Evolutionary conservation across 1,139 yeast species (phyloP), one percentile per base, ranked within the genome.

Genomic region (Magnusiomyces ingens): DNA sequence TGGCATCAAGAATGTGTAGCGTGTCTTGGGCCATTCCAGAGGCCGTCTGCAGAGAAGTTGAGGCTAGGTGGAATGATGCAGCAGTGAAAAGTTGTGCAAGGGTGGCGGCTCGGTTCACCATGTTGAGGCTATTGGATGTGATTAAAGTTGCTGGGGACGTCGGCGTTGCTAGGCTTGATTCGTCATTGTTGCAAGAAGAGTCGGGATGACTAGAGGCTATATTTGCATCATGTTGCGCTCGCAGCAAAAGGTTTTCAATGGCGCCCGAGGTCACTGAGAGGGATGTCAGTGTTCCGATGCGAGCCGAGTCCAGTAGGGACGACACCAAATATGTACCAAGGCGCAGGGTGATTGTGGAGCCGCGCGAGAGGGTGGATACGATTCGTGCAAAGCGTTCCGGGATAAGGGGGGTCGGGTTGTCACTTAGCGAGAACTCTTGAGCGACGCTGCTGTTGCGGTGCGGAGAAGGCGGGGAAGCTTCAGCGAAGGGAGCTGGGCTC

Each of bases 1-100:
- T 58, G 21, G 65, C 62, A 52, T 68, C 67, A 12, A 67, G 45
- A 37, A 68, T 56, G 53, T 68, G 69, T 26, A 68, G 62, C 6
- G 62, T 55, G 53, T 68, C 71, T 54, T 64, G 68, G 12, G 68
- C 62, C n/a, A 67, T 47, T 12, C 59, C 58, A n/a, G 62, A 58
- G 19, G 59, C 57, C 0, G 65, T 61, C n/a, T 62, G 52, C 11
- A 66, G 53, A 8, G 64, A 52, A 2, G 69, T 58, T 10, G 61
- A 54, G 8, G 63, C 64, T 29, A 66, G 51, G 46, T 68, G 69
- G 53, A 68, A 67, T 35, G 64, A 55, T 2, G 67, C 64, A 5
- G 70, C 63, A 4, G 68, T 63, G 44, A 61, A 56, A 38, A 68
- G 62, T 37, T 67, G 69, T 13, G 63, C 62, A 18, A 66, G 57